Base-by-base conservation (phyloP, 345 rosid species). In the Boechera divaricarpa region DNA sequence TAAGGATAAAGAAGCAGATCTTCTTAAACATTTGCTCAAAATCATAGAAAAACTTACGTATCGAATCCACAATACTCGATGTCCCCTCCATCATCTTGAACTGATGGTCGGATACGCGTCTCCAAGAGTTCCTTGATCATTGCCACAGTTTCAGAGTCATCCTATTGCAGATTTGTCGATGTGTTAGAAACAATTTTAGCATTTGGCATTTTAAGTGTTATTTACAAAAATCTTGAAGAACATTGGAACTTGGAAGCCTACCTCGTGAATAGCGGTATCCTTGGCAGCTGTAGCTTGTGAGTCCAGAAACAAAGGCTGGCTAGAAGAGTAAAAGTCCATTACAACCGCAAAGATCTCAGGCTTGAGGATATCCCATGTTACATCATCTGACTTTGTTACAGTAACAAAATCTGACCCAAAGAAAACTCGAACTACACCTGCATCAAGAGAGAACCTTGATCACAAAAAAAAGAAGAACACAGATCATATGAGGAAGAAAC, bases 11-110 rank as follows among this genome's bases (percentile, higher is more conserved):
- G 45, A 45, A 58, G 11, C 32, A 12, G 21, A 67, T 32, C 33
- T 21, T 66, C 26, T 48, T 10, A 1, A 48, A 3, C 13, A 53
- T 10, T 29, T 56, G 31, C 32, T 68, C 42, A 0, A 64, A 54
- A 39, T 28, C 32, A 51, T 73, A 15, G 56, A 72, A 72, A 70
- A 82, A 75, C 91, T 31, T 86, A 95, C 96, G 59, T 82, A 72
- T 95, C 92, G 79, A 92, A 92, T 60, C 96, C 96, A 41, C 89
- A 79, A 81, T 89, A 95, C 74, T 89, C 98, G 0, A 92, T 95
- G 78, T 95, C 99, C 53, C 99, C 97, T 68, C 99, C 99, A 82
- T 95, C 98, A 77, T 95, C 98, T 84, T 95, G 99, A 72, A 95
- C 99, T 6, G 98, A 92, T 41, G 99, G 98, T 55, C 99, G 86